Base-by-base conservation (phyloP, 2,329 filamentous ascomycete genomes). In the Fusarium oligoseptatum region DNA sequence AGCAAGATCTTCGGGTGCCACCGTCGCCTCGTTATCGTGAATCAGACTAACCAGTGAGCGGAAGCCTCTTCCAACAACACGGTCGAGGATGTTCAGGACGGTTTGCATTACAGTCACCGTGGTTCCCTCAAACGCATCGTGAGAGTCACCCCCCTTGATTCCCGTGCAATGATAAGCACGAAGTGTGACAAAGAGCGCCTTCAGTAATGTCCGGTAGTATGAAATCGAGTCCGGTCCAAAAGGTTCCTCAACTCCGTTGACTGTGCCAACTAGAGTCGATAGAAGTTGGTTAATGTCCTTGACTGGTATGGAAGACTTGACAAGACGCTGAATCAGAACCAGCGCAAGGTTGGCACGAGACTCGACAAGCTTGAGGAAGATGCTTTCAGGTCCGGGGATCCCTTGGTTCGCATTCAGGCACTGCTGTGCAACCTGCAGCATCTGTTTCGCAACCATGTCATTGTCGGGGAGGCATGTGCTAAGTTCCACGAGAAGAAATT, bases 181-280 rank as follows among this genome's bases (percentile, higher is more conserved):
- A 29, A 98, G 87, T 0, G 93, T 89, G 56, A 98, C 91, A 80
- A 97, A 98, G 6, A 99, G 88, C 4, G 96, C 91, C 78, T 94
- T 95, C 20, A 98, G 87, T 11, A 98, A 89, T 0, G 92, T 93
- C 58, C 97, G 93, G 82, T 97, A 97, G 80, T 98, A 96, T 37
- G 89, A 85, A 10, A 90, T 85, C 14, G 88, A 89, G 15, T 86
- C 86, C 2, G 82, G 77, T 12, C 83, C 82, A 67, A 90, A 90
- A 0, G 89, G 88, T 60, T 89, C 87, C 52, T 89, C 87, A 17
- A 90, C 84, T 43, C 82, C 83, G 70, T 87, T 87, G 67, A 92
- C 85, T 27, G 88, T 88, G 39, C 86, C 85, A 71, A 88, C 87
- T 15, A 91, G 77, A 2, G 86, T 85, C 22, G 82, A 82, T 41